A percentile compares a stretch with the other conserved stretches of the same genome.
phyloP scores from a whole-genome alignment of 2,329 filamentous ascomycete genomes.

The Colletotrichum orchidophilum region DNA sequence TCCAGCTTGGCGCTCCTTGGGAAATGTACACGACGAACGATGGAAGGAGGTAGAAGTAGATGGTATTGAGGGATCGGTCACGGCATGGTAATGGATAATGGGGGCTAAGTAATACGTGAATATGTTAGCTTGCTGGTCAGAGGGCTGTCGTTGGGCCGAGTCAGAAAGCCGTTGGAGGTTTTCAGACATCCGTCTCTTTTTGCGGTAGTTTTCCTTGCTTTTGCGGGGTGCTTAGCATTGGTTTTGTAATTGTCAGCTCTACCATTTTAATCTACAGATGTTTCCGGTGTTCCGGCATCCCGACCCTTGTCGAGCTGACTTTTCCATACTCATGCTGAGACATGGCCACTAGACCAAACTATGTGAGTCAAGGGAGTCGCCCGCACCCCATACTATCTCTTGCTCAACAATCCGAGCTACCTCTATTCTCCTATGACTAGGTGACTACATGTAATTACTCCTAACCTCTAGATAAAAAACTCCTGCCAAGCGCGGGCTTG shows the following conservation, averaged over 20 bases:
- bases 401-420: too few species aligned
- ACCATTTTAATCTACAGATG: not conserved
- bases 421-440: too few species aligned
- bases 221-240: not conserved
- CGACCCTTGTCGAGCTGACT: not conserved
- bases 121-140: not conserved
- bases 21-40: not conserved
- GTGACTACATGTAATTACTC: too few species aligned
- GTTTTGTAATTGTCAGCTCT: not conserved
- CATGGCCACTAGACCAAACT: not conserved
- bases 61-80: not conserved
- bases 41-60: not conserved
- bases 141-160: not conserved
- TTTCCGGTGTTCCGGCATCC: not conserved
- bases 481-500: too few species aligned
- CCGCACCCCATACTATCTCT: not conserved
- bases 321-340: not conserved
- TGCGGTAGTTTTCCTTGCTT: not conserved
- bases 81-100: not conserved
- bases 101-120: not conserved
- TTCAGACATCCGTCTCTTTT: not conserved
- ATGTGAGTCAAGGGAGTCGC: not conserved
- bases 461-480: too few species aligned
- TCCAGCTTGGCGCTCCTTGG: not conserved
- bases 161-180: not conserved